Conservation (phyloP, 2,329 filamentous ascomycete genomes). For the Cadophora gregata region DNA sequence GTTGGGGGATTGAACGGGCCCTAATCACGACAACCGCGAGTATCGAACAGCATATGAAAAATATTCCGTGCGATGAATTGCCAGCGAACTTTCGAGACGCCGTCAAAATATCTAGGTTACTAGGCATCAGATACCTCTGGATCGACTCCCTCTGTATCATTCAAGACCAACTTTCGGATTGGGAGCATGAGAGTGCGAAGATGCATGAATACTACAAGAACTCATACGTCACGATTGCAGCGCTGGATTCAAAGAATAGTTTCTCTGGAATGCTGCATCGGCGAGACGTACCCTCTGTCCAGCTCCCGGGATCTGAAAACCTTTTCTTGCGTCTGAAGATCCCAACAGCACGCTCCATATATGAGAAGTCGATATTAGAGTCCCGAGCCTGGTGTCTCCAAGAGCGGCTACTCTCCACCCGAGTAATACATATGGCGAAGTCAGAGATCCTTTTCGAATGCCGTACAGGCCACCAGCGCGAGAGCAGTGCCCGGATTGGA, state of each 20-base stretch:
- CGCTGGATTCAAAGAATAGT: neutral
- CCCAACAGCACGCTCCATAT: neutral
- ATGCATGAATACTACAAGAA: constrained; percentile 3
- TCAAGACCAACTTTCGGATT: neutral
- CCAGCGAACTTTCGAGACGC: neutral
- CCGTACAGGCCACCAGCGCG: neutral
- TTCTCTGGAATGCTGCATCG: neutral
- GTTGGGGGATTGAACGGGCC: neutral
- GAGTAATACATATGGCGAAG: neutral
- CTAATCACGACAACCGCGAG: neutral
- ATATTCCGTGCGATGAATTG: neutral
- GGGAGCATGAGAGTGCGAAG: constrained; percentile 7
- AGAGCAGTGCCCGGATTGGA: neutral
- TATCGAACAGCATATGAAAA: neutral
- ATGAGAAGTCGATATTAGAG: neutral
- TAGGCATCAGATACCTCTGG: neutral
- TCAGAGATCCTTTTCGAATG: neutral
- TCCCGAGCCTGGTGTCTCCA: constrained; percentile 1
- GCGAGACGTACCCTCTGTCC: neutral
- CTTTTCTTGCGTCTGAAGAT: neutral
- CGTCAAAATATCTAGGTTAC: neutral
- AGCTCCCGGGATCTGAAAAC: neutral
- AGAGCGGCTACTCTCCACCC: neutral
- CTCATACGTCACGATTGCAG: neutral
- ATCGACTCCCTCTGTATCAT: constrained; percentile 1